A percentile compares a stretch with the other conserved stretches of the same genome.
Conservation (phyloP, 805 yeast species). For the Maudiozyma serrabonitensis region DNA sequence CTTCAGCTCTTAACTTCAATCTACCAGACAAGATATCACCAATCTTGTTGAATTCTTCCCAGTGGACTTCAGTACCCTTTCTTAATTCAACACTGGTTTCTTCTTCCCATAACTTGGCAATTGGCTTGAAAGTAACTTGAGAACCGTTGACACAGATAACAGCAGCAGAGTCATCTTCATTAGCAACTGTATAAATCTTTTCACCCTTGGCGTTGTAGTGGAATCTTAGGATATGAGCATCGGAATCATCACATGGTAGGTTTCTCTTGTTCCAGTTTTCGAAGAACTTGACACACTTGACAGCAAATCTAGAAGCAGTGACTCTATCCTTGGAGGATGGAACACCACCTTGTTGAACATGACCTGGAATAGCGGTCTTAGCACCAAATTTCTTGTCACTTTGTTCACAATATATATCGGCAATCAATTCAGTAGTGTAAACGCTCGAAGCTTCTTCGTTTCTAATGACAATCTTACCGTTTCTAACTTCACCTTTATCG, state of each 20-base stretch:
- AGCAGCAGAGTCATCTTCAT: conserved; percentile 39
- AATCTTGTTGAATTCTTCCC: conserved; percentile 50
- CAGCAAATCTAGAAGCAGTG: conserved; percentile 80
- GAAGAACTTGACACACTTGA: conserved; percentile 79
- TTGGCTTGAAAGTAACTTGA: conserved; percentile 45
- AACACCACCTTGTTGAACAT: conserved; percentile 93
- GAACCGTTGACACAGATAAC: conserved; percentile 69
- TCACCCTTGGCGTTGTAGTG: conserved; percentile 38
- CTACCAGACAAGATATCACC: conserved; percentile 71
- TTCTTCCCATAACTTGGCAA: conserved; percentile 45
- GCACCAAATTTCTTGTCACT: conserved; percentile 73
- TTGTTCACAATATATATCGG: conserved; percentile 75
- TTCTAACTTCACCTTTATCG: conserved; percentile 70
- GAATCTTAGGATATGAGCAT: conserved; percentile 41
- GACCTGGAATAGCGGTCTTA: conserved; percentile 95
- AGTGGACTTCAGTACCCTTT: conserved; percentile 60
- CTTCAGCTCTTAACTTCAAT: conserved; percentile 38
- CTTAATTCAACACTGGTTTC: conserved; percentile 54
- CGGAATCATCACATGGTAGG: conserved; percentile 23
- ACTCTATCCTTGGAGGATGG: conserved; percentile 94
- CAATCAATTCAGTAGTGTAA: conserved; percentile 71
- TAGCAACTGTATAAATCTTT: conserved; percentile 36
- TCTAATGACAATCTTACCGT: conserved; percentile 80
- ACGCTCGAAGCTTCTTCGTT: conserved; percentile 76
- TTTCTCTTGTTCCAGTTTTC: conserved; percentile 47